Percentiles rank a stretch among this genome's conserved stretches.
phyloP scores from a whole-genome alignment of 2,329 filamentous ascomycete species.

The Clonostachys rhizophaga region DNA sequence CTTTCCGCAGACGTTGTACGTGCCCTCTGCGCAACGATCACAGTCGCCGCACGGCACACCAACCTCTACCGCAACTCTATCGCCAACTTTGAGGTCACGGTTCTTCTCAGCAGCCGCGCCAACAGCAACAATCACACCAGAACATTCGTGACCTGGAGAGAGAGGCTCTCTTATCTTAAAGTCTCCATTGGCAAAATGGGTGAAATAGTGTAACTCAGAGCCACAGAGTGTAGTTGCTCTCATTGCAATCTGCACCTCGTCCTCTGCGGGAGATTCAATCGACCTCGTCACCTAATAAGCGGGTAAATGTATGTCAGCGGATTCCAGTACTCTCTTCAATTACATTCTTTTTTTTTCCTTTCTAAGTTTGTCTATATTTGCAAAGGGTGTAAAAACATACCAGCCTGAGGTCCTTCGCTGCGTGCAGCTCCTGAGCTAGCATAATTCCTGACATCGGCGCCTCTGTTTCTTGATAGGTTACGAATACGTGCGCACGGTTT shows the following conservation, averaged over 20 bases:
- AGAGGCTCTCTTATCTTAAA: constrained; percentile 36
- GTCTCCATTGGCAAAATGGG: constrained; percentile 52
- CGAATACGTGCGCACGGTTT: no score
- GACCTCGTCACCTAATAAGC: background rate
- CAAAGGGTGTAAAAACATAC: background rate
- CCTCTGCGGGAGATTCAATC: background rate
- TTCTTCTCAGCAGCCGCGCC: constrained; percentile 44
- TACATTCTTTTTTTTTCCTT: background rate
- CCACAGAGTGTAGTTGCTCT: constrained; percentile 52
- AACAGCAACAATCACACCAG: constrained; percentile 49
- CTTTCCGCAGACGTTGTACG: constrained; percentile 57
- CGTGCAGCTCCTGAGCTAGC: background rate
- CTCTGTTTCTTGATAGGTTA: no score
- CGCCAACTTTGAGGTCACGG: constrained; percentile 36
- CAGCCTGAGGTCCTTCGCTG: background rate
- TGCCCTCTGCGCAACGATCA: constrained; percentile 49
- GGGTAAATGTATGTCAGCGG: no score
- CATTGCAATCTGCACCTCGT: constrained; percentile 47
- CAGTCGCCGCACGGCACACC: constrained; percentile 56
- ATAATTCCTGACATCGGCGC: no score
- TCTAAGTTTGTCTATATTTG: background rate
- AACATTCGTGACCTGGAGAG: constrained; percentile 52
- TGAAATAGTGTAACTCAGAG: constrained; percentile 54
- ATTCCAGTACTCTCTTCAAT: no score
- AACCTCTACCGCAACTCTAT: constrained; percentile 60